phyloP scores from a whole-genome alignment of 108 stramenopile species.

The Conticribra weissflogii region DNA sequence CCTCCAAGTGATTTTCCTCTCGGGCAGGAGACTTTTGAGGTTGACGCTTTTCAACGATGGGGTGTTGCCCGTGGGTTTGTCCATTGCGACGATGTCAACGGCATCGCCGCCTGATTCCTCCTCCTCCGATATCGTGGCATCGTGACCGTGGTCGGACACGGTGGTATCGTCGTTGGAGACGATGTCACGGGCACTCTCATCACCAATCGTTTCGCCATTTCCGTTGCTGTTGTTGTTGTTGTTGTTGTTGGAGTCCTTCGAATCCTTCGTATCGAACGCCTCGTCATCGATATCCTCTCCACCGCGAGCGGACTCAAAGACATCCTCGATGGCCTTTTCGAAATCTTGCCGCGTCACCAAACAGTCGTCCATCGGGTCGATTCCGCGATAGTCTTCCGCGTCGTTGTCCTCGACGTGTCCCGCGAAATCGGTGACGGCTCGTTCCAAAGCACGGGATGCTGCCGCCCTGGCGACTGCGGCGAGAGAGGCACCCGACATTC shows the following conservation, averaged over 20 bases:
- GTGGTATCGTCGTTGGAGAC: neutral
- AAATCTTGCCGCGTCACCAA: conserved; percentile 72
- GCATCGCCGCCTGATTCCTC: neutral
- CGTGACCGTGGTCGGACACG: neutral
- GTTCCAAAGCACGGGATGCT: conserved; percentile 76
- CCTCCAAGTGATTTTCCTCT: conserved; percentile 3
- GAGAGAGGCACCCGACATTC: conserved; percentile 79
- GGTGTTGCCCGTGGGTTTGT: neutral
- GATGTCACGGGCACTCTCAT: neutral
- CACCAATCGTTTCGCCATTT: neutral
- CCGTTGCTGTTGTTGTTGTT: neutral
- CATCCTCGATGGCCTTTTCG: conserved; percentile 72
- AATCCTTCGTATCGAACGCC: neutral
- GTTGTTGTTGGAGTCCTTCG: neutral
- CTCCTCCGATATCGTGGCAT: neutral
- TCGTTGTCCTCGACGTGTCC: conserved; percentile 25
- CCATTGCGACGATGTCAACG: neutral
- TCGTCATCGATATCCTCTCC: too few relatives aligned
- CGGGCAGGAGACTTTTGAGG: conserved; percentile 3
- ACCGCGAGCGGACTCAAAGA: conserved; percentile 48
- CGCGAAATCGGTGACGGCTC: conserved; percentile 70
- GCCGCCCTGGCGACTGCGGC: conserved; percentile 84
- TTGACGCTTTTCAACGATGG: neutral
- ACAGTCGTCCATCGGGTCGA: conserved; percentile 63
- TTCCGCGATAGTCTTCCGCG: conserved; percentile 7